Conservation (phyloP, 1,139 yeast species). For the Hemisphaericaspora xylanilytica region DNA sequence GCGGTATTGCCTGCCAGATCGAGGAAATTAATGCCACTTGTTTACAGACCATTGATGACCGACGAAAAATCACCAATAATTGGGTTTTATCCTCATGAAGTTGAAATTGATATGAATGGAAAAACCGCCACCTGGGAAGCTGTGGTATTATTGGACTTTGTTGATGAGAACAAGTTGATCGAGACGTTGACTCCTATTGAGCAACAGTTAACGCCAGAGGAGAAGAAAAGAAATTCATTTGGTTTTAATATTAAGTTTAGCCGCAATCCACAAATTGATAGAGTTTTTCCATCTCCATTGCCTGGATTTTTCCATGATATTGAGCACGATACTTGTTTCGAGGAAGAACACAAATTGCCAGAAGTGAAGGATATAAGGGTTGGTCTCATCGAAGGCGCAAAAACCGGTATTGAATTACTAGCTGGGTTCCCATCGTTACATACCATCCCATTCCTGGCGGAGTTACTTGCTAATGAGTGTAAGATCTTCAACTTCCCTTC, state of each 20-base stretch:
- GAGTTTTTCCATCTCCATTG: constrained; percentile 71
- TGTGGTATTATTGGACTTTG: constrained; percentile 91
- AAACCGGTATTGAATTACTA: constrained; percentile 62
- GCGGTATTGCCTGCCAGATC: constrained; percentile 97
- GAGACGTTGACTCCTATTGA: constrained; percentile 70
- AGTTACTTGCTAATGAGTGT: constrained; percentile 60
- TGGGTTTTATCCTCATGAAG: constrained; percentile 89
- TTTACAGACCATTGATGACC: constrained; percentile 82
- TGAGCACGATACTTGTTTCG: constrained; percentile 75
- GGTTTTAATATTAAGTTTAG: constrained; percentile 68
- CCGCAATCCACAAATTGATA: constrained; percentile 74
- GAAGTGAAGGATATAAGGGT: constrained; percentile 46
- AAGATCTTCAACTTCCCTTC: constrained; percentile 84
- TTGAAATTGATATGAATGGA: constrained; percentile 88
- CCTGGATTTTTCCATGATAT: constrained; percentile 77
- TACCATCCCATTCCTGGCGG: constrained; percentile 58
- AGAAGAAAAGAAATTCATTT: constrained; percentile 66
- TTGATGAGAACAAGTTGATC: constrained; percentile 74
- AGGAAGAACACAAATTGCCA: constrained; percentile 53
- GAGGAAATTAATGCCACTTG: constrained; percentile 70
- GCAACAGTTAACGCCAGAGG: constrained; percentile 61
- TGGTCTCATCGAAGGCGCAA: constrained; percentile 69
- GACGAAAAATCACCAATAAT: constrained; percentile 83
- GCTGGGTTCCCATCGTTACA: constrained; percentile 91
- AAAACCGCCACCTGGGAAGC: constrained; percentile 98